phyloP scores from a whole-genome alignment of 1,284 basidiomycete genomes.

The Cystobasidium pallidum region DNA sequence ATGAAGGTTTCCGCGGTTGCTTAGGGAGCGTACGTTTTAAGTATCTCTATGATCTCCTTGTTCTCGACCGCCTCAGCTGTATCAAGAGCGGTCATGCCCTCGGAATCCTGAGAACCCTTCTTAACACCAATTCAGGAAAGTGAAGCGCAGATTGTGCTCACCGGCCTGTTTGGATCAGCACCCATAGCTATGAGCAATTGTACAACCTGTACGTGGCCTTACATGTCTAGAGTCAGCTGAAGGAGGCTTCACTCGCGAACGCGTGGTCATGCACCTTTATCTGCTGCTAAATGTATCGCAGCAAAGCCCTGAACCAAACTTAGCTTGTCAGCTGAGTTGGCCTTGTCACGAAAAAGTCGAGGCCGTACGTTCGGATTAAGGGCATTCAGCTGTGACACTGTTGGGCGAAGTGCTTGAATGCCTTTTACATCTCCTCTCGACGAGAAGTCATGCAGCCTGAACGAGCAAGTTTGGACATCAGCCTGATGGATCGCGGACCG shows the following conservation, averaged over 20 bases:
- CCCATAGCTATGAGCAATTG: conserved; percentile 5
- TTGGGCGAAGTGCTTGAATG: not conserved
- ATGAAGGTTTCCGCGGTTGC: too few relatives aligned
- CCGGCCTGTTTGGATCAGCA: conserved; percentile 15
- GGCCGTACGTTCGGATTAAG: conserved; percentile 19
- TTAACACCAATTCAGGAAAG: not conserved
- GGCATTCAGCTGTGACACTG: conserved; percentile 1
- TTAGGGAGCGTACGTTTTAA: not conserved
- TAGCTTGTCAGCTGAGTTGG: not conserved
- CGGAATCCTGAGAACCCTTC: conserved; percentile 15
- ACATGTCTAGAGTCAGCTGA: not conserved
- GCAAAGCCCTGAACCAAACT: conserved; percentile 33
- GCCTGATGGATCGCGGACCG: not conserved
- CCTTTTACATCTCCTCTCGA: conserved; percentile 12
- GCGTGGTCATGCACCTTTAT: conserved; percentile 10
- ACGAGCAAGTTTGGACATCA: not conserved
- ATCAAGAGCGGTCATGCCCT: conserved; percentile 37
- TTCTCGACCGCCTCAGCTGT: conserved; percentile 33
- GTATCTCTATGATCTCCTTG: conserved; percentile 19
- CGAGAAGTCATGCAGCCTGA: conserved; percentile 30
- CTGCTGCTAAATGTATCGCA: conserved; percentile 35
- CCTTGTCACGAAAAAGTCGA: not conserved
- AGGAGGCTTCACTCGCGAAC: not conserved
- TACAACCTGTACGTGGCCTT: conserved; percentile 25
- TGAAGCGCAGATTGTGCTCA: not conserved